Base-by-base conservation (phyloP, 345 rosid species). In the Linum tenue region DNA sequence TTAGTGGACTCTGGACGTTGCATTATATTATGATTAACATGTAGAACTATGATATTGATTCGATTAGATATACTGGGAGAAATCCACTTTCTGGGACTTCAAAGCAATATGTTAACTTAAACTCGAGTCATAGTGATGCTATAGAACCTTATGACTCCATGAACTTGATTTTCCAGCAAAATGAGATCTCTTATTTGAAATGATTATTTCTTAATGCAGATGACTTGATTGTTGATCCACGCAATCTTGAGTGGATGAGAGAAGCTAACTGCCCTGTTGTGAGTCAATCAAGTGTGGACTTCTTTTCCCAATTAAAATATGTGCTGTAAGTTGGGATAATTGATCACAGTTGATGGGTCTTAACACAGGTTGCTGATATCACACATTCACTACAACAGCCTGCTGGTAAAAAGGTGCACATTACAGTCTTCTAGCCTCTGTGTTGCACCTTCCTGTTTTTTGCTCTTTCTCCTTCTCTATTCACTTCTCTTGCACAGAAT, bases 331-430 rank as follows among this genome's bases (percentile, higher is more conserved):
- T n/a, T 40, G 42, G 4, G 59, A 43, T 39, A 41, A 43, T n/a
- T 56, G 50, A 3, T 44, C 16, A 63, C 31, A 40, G 51, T 61
- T 66, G 69, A 16, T 17, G 17, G 63, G 59, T 66, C 70, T 77
- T 61, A 55, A 50, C 69, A 22, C 85, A 94, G 97, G 95, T 90
- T 7, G 97, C 99, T 58, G 99, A 94, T 78, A 66, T 94, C 55
- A 94, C 97, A 40, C 97, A 94, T 79, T 83, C 99, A 40, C 79
- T 94, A 42, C 99, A 90, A 72, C 97, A 94, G 80, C 99, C 99
- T 74, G 96, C 97, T 53, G 97, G 96, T 66, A 86, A 63, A 81
- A 86, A 94, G 97, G 99, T 88, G 37, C 40, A 67, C 15, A 48
- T 58, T 70, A 22, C 31, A 22, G 31, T 22, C 56, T 55, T 56